Percentiles rank a stretch among this genome's conserved stretches.
phyloP scores from a whole-genome alignment of 345 rosid genomes.

The Eucalyptus cladocalyx region DNA sequence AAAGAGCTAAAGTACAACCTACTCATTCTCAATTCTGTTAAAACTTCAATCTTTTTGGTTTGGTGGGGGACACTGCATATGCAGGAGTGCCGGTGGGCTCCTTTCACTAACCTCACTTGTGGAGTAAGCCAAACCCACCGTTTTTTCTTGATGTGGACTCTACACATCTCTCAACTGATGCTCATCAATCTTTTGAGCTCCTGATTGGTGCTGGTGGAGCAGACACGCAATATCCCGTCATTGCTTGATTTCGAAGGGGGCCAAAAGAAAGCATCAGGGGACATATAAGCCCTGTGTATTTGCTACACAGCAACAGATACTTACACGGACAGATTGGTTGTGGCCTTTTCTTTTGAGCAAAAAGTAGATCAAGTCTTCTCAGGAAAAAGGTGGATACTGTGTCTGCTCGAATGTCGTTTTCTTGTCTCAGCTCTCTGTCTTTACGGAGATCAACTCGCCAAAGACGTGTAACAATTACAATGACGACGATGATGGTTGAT shows the following conservation, averaged over 20 bases:
- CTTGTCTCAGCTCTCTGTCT: not conserved
- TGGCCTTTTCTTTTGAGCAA: not conserved
- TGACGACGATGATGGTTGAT: not conserved
- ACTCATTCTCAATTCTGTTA: not conserved
- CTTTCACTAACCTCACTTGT: slow-evolving; percentile 1
- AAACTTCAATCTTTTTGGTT: not conserved
- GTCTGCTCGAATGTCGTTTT: not conserved
- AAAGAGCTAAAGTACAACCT: not conserved
- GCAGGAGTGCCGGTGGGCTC: not conserved
- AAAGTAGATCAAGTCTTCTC: not conserved
- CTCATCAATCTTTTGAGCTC: not conserved
- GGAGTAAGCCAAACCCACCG: not conserved
- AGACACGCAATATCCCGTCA: not conserved
- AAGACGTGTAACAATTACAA: not conserved
- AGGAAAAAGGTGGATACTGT: not conserved
- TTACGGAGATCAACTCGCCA: not conserved
- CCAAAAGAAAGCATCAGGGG: not conserved
- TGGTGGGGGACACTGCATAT: not conserved
- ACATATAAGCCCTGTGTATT: not conserved
- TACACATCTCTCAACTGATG: not conserved
- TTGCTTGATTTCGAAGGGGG: not conserved
- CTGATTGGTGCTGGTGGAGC: not conserved
- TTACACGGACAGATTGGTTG: not conserved
- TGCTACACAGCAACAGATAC: not conserved
- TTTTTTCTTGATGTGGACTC: not conserved